A percentile compares a stretch with the other conserved stretches of the same genome.
Conservation (phyloP, 345 rosid genomes). For the Noccaea caerulescens region DNA sequence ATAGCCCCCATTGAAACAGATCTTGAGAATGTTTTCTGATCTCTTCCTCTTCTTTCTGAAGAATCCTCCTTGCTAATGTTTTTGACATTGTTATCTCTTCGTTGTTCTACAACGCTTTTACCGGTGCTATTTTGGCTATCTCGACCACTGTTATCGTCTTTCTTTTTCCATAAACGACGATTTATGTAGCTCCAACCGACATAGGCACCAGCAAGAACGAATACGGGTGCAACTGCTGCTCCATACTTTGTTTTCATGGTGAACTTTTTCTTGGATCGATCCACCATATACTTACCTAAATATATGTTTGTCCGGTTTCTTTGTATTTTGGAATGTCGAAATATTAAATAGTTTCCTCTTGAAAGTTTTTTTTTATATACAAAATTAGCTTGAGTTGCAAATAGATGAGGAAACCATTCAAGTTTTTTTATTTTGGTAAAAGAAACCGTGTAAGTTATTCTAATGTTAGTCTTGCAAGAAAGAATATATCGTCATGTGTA, state of each 20-base stretch:
- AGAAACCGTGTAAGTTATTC: conserved; percentile 28
- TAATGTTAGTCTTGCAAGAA: conserved; percentile 45
- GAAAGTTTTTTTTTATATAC: conserved; percentile 8
- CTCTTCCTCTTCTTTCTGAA: conserved; percentile 17
- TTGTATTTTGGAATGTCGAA: conserved; percentile 3
- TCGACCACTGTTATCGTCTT: conserved; percentile 35
- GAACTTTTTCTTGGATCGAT: conserved; percentile 35
- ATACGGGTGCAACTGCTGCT: conserved; percentile 51
- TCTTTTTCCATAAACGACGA: conserved; percentile 44
- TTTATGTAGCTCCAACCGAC: conserved; percentile 51
- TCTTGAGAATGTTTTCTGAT: conserved; percentile 28
- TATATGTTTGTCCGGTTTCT: conserved; percentile 8
- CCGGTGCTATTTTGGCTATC: not conserved
- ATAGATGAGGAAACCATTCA: not conserved
- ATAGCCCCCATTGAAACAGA: conserved; percentile 57
- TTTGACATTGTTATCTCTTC: conserved; percentile 24
- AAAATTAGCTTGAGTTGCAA: not conserved
- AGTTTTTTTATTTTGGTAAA: not conserved
- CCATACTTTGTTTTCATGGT: conserved; percentile 49
- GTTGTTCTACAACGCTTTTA: conserved; percentile 5
- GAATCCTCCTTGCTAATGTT: conserved; percentile 23
- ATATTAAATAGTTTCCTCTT: not conserved
- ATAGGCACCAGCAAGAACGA: conserved; percentile 51
- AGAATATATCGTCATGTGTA: conserved; percentile 19
- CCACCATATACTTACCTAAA: conserved; percentile 28